Percentiles rank a stretch among this genome's conserved stretches.
Conservation (phyloP, 345 rosid genomes). For the Nephelium lappaceum region DNA sequence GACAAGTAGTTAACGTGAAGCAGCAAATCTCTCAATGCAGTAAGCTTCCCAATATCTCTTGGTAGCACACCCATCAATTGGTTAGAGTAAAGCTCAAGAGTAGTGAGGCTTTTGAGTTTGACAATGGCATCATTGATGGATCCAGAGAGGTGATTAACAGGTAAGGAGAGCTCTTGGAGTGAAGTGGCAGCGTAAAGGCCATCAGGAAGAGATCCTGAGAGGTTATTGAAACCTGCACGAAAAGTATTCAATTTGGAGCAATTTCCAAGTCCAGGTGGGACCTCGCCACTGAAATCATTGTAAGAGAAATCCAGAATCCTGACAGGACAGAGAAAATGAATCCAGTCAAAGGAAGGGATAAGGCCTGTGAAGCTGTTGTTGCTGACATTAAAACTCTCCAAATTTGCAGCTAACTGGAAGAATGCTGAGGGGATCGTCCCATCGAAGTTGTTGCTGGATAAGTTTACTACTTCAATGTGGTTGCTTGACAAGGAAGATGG, state of each 20-base stretch:
- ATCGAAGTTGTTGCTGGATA: not conserved
- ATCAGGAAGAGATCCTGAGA: slow-evolving; percentile 9
- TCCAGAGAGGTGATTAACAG: slow-evolving; percentile 14
- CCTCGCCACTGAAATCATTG: slow-evolving; percentile 2
- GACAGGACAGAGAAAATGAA: not conserved
- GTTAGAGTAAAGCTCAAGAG: slow-evolving; percentile 16
- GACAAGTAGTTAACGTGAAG: slow-evolving; percentile 11
- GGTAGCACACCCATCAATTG: slow-evolving; percentile 14
- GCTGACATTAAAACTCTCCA: slow-evolving; percentile 14
- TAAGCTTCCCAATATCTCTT: slow-evolving; percentile 19
- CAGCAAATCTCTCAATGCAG: not conserved
- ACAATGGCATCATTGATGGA: not conserved
- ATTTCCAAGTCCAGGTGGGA: slow-evolving; percentile 10
- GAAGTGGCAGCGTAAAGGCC: not conserved
- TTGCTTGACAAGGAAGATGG: not conserved
- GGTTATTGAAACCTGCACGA: slow-evolving; percentile 25
- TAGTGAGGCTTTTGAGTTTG: slow-evolving; percentile 1
- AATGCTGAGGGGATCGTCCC: slow-evolving; percentile 2
- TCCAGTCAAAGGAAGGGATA: not conserved
- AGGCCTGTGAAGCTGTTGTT: slow-evolving; percentile 19
- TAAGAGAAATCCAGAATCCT: slow-evolving; percentile 17
- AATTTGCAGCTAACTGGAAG: not conserved
- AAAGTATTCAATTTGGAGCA: slow-evolving; percentile 10
- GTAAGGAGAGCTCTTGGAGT: slow-evolving; percentile 6
- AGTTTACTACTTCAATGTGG: not conserved